Conservation (phyloP, 139 green algal species). For the Coccomyxa sp. region DNA sequence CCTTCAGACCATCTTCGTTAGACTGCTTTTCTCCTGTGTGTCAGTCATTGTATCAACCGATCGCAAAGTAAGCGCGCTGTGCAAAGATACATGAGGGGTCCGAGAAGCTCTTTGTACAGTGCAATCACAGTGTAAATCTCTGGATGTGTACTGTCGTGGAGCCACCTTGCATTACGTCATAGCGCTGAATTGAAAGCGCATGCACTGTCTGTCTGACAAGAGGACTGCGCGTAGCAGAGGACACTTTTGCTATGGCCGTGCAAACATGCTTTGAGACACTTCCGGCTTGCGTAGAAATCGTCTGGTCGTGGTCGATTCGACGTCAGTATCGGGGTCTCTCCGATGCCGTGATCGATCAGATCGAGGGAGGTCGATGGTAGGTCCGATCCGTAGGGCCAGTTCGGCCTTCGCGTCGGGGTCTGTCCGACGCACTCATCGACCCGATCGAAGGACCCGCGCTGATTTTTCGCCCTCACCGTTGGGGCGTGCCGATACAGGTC, state of each 20-base stretch:
- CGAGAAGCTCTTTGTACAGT: neutral
- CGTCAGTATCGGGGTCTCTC: neutral
- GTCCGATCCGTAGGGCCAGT: neutral
- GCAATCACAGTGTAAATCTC: neutral
- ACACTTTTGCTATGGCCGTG: neutral
- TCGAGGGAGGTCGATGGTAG: neutral
- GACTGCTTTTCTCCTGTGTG: neutral
- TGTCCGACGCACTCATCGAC: neutral
- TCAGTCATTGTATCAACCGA: neutral
- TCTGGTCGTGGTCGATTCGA: neutral
- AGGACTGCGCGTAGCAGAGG: neutral
- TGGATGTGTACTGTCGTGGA: neutral
- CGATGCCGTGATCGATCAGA: neutral
- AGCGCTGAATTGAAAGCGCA: neutral
- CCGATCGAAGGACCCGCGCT: neutral
- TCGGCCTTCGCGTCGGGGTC: neutral
- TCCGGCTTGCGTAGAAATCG: neutral
- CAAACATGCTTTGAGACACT: neutral
- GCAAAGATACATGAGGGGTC: neutral
- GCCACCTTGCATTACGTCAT: neutral
- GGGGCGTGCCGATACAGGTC: neutral
- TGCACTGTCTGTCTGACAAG: neutral
- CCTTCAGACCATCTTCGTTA: neutral
- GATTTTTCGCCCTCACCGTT: neutral
- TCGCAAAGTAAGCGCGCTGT: neutral